Evolutionary conservation across 345 rosid genomes (phyloP).

Genomic region (Lepidium africanum): DNA sequence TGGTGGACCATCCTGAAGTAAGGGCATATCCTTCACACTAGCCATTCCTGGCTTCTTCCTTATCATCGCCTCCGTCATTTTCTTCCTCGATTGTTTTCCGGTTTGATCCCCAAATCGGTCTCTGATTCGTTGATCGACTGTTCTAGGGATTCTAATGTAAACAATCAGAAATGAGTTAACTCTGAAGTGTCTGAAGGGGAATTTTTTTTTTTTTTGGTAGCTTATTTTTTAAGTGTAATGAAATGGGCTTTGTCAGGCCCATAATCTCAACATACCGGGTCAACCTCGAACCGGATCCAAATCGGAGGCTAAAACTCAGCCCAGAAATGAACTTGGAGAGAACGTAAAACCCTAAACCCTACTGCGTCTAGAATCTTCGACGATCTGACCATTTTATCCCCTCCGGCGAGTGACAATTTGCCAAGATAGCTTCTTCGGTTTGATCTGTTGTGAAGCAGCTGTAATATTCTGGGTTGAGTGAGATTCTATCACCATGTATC

Average conservation of each 20-base stretch:
- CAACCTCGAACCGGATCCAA: slow-evolving; percentile 1
- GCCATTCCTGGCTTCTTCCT: slow-evolving; percentile 99
- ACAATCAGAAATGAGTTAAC: not conserved
- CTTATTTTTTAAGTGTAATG: not conserved
- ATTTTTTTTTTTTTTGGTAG: not conserved
- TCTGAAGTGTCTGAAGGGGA: no score
- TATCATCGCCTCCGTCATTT: slow-evolving; percentile 93
- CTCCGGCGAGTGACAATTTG: not conserved
- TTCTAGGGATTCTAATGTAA: slow-evolving; percentile 14
- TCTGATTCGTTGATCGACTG: not conserved
- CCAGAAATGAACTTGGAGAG: slow-evolving; percentile 5
- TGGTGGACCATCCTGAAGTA: slow-evolving; percentile 96
- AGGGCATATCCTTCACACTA: slow-evolving; percentile 96
- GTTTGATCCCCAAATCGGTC: slow-evolving; percentile 2
- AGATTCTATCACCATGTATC: slow-evolving; percentile 24
- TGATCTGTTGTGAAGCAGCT: not conserved
- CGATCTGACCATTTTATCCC: not conserved
- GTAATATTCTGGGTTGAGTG: not conserved
- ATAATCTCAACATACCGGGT: not conserved
- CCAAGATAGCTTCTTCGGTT: slow-evolving; percentile 1
- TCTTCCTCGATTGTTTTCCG: not conserved
- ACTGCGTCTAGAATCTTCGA: slow-evolving; percentile 13
- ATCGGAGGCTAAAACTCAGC: not conserved
- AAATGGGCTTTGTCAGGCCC: slow-evolving; percentile 27
- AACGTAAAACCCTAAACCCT: slow-evolving; percentile 32